Percentiles rank a stretch among this genome's conserved stretches.
phyloP scores from a whole-genome alignment of 202 grass and related monocot genomes.

The Setaria viridis region DNA sequence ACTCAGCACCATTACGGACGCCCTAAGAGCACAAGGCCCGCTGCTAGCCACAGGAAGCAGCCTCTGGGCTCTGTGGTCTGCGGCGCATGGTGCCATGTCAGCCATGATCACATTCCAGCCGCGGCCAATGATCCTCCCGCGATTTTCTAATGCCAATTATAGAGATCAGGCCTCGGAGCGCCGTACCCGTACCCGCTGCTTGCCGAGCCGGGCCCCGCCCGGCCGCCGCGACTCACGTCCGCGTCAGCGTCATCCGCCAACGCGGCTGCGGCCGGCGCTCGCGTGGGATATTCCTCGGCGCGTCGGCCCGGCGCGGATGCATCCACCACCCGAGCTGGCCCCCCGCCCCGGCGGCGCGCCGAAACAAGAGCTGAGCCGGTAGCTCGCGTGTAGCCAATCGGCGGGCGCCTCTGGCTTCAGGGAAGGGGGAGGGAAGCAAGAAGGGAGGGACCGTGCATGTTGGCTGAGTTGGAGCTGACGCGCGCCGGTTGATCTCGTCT shows the following conservation, averaged over 20 bases:
- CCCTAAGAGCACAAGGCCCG: too few relatives aligned
- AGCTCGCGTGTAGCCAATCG: not conserved
- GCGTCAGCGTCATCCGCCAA: not conserved
- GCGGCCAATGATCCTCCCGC: not conserved
- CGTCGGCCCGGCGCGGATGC: too few relatives aligned
- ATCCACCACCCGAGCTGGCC: not conserved
- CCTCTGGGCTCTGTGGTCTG: too few relatives aligned
- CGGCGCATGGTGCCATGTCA: not conserved
- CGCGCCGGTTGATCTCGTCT: not conserved
- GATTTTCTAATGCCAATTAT: not conserved
- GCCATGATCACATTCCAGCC: not conserved
- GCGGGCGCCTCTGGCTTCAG: not conserved
- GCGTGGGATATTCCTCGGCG: not conserved
- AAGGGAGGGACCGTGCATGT: not conserved
- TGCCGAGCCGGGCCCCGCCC: not conserved
- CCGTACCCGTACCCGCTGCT: not conserved
- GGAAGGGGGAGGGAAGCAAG: not conserved
- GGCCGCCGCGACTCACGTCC: not conserved
- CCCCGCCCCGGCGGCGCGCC: not conserved
- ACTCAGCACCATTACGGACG: too few relatives aligned
- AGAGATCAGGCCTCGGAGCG: not conserved
- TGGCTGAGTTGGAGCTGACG: conserved; percentile 16
- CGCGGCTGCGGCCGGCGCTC: not conserved
- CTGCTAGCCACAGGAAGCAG: too few relatives aligned
- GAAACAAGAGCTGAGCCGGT: not conserved